A percentile compares a stretch with the other conserved stretches of the same genome.
phyloP scores from a whole-genome alignment of 805 yeast genomes.

The Nakazawaea siamensis region DNA sequence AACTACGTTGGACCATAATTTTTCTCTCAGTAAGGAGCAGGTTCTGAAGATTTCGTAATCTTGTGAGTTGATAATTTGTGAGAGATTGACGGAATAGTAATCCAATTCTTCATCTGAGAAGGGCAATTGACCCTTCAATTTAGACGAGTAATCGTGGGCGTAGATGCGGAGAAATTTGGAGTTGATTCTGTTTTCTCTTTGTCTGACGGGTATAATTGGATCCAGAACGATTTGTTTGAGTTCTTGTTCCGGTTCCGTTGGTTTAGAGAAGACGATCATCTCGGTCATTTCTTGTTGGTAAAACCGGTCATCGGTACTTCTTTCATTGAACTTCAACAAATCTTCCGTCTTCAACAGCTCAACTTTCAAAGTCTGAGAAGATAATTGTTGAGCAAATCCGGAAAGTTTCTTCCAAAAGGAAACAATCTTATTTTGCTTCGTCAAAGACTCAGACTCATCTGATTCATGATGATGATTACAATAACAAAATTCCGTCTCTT shows the following conservation, averaged over 20 bases:
- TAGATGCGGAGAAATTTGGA: constrained; percentile 39
- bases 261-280: neutral
- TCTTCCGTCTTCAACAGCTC: too few species aligned
- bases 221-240: too few species aligned
- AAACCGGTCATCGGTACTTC: constrained; percentile 10
- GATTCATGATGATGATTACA: neutral
- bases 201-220: too few species aligned
- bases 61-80: neutral
- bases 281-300: neutral
- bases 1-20: constrained; percentile 45
- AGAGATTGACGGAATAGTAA: constrained; percentile 10
- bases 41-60: constrained; percentile 19
- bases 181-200: constrained; percentile 44
- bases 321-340: constrained; percentile 5
- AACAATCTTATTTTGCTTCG: too few species aligned
- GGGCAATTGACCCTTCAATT: constrained; percentile 24
- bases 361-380: neutral
- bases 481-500: neutral
- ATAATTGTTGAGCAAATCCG: constrained; percentile 2
- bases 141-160: constrained; percentile 38
- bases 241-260: neutral
- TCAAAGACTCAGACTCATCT: neutral
- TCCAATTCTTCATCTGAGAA: constrained; percentile 27
- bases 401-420: constrained; percentile 4
- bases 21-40: constrained; percentile 36